These are phyloP conservation scores for Curvularia hawaiiensis DNA, from an alignment of 2,329 filamentous ascomycete species.

Conservation along the genomic window DNA sequence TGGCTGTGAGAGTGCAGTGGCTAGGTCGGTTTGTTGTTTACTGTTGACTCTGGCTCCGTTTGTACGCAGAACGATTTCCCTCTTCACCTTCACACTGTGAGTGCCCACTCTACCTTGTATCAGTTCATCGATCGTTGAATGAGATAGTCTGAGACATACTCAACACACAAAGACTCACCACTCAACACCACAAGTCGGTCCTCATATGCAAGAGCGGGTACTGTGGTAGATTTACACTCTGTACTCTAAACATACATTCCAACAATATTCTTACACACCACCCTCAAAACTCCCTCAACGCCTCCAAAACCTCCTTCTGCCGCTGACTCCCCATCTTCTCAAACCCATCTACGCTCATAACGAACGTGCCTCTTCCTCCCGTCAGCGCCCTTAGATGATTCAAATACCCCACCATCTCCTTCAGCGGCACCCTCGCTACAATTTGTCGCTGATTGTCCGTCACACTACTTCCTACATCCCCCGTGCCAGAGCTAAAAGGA, in stretches of 20 bases:
- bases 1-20: not conserved
- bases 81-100: not conserved
- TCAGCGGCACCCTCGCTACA: conserved; percentile 85
- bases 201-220: not conserved
- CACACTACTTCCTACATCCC: conserved; percentile 22
- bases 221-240: not conserved
- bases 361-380: conserved; percentile 78
- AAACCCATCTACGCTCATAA: conserved; percentile 75
- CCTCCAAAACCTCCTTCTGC: conserved; percentile 60
- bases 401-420: conserved; percentile 96
- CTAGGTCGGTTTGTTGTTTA: not conserved
- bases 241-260: no score
- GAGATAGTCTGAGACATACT: no score
- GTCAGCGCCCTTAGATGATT: conserved; percentile 88
- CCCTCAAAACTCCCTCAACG: conserved; percentile 35
- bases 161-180: no score
- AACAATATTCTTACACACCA: not conserved
- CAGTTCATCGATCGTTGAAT: no score
- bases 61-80: not conserved
- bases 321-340: conserved; percentile 68
- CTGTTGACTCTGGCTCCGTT: not conserved
- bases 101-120: not conserved
- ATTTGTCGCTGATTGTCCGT: conserved; percentile 60
- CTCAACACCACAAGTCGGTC: not conserved
- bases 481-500: conserved; percentile 64